phyloP scores from a whole-genome alignment of 176 grass and related monocot genomes.

The Carex myosuroides region DNA sequence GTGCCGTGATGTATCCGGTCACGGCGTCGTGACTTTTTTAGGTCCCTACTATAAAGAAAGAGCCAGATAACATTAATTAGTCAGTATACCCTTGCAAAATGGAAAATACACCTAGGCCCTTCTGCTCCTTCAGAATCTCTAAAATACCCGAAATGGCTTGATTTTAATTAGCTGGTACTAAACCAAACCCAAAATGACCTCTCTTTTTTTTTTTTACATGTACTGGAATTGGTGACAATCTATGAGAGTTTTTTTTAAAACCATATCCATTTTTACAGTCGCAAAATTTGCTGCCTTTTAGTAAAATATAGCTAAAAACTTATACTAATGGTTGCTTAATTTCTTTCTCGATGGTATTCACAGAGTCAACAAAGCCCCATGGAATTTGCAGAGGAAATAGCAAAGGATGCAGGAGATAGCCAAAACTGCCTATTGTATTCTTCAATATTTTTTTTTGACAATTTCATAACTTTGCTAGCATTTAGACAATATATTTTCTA shows the following conservation, averaged over 20 bases:
- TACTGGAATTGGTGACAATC: background rate
- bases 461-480: background rate
- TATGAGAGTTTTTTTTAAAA: background rate
- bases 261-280: background rate
- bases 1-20: too few species aligned
- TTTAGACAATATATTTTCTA: background rate
- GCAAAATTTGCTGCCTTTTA: background rate
- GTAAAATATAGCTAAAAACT: background rate
- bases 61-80: too few species aligned
- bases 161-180: background rate
- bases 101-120: background rate
- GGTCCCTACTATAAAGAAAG: too few species aligned
- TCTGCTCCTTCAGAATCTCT: background rate
- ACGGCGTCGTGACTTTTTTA: too few species aligned
- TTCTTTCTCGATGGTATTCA: background rate
- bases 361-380: constrained; percentile 47
- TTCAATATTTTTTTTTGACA: background rate
- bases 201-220: background rate
- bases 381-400: constrained; percentile 66
- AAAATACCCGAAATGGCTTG: background rate
- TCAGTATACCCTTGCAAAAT: background rate
- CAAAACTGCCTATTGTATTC: background rate
- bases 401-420: constrained; percentile 30
- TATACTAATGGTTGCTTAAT: too few species aligned
- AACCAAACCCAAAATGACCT: background rate